phyloP scores from a whole-genome alignment of 257 asterid species.

The Solanum virginianum region DNA sequence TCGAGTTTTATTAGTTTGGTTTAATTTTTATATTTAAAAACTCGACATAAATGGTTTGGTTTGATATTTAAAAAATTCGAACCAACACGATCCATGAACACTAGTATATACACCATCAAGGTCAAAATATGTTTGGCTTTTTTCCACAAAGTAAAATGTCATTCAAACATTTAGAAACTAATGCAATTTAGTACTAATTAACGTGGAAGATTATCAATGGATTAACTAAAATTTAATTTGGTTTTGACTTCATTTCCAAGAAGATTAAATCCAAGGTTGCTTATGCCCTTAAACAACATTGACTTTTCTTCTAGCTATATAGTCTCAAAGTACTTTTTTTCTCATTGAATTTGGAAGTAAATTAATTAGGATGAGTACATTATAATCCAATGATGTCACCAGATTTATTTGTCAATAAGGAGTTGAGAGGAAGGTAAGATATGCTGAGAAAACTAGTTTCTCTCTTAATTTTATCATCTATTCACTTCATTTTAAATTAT shows the following conservation, averaged over 20 bases:
- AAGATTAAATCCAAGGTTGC: background rate
- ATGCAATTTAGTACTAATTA: background rate
- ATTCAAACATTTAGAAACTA: background rate
- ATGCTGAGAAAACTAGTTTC: background rate
- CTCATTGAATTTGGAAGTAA: background rate
- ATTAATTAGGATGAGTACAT: background rate
- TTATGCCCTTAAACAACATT: background rate
- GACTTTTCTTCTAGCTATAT: background rate
- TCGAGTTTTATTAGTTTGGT: too few relatives aligned
- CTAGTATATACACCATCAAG: background rate
- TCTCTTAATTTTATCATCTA: background rate
- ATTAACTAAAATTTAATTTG: background rate
- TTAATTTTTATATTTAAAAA: too few relatives aligned
- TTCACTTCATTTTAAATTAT: background rate
- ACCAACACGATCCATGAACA: too few relatives aligned
- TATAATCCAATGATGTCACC: background rate
- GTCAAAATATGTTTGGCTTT: background rate
- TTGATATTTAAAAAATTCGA: too few relatives aligned
- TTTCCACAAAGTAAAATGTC: background rate
- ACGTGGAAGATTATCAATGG: background rate
- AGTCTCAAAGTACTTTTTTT: background rate
- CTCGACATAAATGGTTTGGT: too few relatives aligned
- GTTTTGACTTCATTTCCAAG: background rate
- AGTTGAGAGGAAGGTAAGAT: conserved; percentile 4
- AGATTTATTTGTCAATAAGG: conserved; percentile 1